Percentiles rank a stretch among this genome's conserved stretches.
Conservation (phyloP, 352 stramenopile genomes). For the Sclerospora graminicola region DNA sequence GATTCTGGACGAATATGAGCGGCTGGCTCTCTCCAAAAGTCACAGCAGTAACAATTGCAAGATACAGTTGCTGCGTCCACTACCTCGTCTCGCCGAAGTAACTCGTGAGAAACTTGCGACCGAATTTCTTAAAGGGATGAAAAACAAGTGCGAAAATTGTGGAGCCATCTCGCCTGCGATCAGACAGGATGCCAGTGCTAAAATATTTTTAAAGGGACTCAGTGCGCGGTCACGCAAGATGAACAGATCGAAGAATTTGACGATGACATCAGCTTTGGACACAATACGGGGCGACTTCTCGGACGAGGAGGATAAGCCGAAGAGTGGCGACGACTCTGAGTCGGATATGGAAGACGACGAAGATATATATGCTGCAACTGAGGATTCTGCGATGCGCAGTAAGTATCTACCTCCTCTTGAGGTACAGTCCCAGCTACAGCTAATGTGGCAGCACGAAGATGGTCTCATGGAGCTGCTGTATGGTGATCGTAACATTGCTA, state of each 20-base stretch:
- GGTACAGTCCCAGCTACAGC: slow-evolving; percentile 90
- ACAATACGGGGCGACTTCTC: slow-evolving; percentile 69
- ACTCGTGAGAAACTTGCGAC: slow-evolving; percentile 64
- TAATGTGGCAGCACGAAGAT: slow-evolving; percentile 92
- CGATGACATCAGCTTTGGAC: slow-evolving; percentile 70
- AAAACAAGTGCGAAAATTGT: slow-evolving; percentile 96
- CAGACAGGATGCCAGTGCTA: slow-evolving; percentile 95
- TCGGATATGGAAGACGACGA: slow-evolving; percentile 78
- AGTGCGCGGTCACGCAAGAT: slow-evolving; percentile 71
- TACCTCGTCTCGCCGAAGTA: slow-evolving; percentile 62
- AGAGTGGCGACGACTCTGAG: slow-evolving; percentile 42
- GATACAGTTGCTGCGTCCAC: slow-evolving; percentile 22
- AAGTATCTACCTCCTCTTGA: slow-evolving; percentile 94
- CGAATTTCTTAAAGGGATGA: slow-evolving; percentile 90
- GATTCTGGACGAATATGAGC: slow-evolving; percentile 86
- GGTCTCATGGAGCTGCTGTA: slow-evolving; percentile 91
- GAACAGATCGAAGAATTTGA: slow-evolving; percentile 77
- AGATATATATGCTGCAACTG: slow-evolving; percentile 38
- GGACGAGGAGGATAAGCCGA: slow-evolving; percentile 27
- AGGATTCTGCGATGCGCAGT: slow-evolving; percentile 62
- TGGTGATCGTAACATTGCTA: slow-evolving; percentile 70
- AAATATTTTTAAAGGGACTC: slow-evolving; percentile 94
- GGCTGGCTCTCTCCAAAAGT: slow-evolving; percentile 56
- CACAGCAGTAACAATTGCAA: slow-evolving; percentile 16
- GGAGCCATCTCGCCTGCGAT: slow-evolving; percentile 90